Conservation (phyloP, 1,284 basidiomycete species). For the Puccinia horiana region DNA sequence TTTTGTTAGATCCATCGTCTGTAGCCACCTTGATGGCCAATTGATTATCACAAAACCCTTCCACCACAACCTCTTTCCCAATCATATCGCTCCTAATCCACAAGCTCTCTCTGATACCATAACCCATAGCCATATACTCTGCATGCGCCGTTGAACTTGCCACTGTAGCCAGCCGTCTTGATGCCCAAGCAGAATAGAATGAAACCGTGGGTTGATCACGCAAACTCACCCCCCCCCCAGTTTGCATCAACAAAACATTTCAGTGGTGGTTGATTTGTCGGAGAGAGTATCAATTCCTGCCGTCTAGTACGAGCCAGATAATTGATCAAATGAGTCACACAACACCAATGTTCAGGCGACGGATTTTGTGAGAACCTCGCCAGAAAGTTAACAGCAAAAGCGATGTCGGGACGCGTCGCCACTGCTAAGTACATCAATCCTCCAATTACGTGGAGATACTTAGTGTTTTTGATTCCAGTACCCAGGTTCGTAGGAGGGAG, state of each 20-base stretch:
- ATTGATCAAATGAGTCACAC: background rate
- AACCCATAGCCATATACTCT: constrained; percentile 26
- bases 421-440: background rate
- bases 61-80: background rate
- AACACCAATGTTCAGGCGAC: background rate
- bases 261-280: background rate
- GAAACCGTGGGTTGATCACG: constrained; percentile 6
- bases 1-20: background rate
- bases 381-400: constrained; percentile 18
- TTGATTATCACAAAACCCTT: constrained; percentile 18
- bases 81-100: background rate
- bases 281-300: background rate
- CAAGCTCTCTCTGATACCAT: background rate
- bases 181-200: constrained; percentile 8
- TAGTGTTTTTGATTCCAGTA: background rate
- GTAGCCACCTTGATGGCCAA: background rate
- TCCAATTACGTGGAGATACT: background rate
- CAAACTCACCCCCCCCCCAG: constrained; percentile 28
- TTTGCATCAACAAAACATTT: constrained; percentile 25
- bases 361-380: background rate
- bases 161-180: background rate
- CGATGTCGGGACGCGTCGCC: background rate
- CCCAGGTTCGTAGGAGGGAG: background rate
- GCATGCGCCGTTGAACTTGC: constrained; percentile 1
- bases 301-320: background rate